A percentile compares a stretch with the other conserved stretches of the same genome.
Conservation (phyloP, 495 filamentous ascomycete species). For the Trichoderma asperelloides region DNA sequence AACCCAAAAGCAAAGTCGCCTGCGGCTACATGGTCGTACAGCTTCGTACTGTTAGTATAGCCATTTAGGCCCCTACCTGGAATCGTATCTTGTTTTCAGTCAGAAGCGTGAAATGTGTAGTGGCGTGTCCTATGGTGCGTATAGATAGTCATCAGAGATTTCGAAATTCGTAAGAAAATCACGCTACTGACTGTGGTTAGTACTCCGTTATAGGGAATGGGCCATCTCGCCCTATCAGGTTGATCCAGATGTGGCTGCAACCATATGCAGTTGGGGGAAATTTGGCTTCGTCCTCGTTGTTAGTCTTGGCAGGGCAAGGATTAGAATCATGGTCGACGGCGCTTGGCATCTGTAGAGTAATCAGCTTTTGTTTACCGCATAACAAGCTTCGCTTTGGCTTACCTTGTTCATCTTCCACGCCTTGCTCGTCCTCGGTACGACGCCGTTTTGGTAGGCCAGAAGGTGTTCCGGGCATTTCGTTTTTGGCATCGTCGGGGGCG, state of each 20-base stretch:
- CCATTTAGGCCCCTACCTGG: neutral
- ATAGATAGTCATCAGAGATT: neutral
- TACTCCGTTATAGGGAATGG: neutral
- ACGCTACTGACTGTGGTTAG: constrained; percentile 1
- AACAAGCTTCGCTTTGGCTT: constrained; percentile 14
- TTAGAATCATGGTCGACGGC: constrained; percentile 35
- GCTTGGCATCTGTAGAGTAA: constrained; percentile 34
- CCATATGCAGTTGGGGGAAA: neutral
- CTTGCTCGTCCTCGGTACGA: constrained; percentile 6
- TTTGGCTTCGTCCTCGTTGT: neutral
- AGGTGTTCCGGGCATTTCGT: neutral
- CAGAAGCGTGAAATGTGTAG: neutral
- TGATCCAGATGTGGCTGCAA: neutral
- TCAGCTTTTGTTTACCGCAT: constrained; percentile 12
- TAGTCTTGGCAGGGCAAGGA: neutral
- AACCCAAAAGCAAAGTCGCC: neutral
- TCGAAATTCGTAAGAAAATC: neutral
- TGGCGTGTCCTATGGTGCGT: neutral
- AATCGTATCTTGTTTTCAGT: neutral
- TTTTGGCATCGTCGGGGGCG: neutral
- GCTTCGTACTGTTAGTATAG: neutral
- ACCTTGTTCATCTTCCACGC: constrained; percentile 25
- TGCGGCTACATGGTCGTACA: neutral
- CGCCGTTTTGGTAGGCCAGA: neutral
- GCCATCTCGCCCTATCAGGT: neutral